These are phyloP conservation scores for Gremmenia infestans DNA, from an alignment of 2,329 filamentous ascomycete genomes.

Conservation along the genomic window DNA sequence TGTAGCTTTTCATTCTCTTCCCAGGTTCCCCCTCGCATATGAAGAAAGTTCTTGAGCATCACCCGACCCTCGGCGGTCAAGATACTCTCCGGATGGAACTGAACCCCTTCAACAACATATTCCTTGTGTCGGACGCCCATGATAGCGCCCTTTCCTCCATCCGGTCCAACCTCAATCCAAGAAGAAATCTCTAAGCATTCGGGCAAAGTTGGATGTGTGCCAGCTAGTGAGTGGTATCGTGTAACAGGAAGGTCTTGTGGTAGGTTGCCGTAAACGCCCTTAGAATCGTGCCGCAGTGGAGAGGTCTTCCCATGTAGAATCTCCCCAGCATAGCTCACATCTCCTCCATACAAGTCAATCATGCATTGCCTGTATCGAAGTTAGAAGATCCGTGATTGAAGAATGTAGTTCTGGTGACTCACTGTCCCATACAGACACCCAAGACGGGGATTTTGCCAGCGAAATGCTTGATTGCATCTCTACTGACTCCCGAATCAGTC, in stretches of 20 bases:
- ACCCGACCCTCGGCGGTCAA: constrained; percentile 79
- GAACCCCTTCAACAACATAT: constrained; percentile 87
- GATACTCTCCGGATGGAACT: constrained; percentile 98
- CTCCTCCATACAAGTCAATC: constrained; percentile 86
- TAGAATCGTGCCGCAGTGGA: constrained; percentile 78
- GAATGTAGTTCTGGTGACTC: constrained; percentile 36
- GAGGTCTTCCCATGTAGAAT: constrained; percentile 98
- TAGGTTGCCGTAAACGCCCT: constrained; percentile 85
- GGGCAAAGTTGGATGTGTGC: constrained; percentile 82
- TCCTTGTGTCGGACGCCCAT: constrained; percentile 96
- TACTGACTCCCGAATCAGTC: constrained; percentile 89
- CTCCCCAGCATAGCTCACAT: constrained; percentile 88
- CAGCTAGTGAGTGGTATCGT: constrained; percentile 92
- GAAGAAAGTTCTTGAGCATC: constrained; percentile 91
- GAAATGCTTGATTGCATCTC: constrained; percentile 86
- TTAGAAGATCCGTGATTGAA: constrained; percentile 6
- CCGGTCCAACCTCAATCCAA: constrained; percentile 72
- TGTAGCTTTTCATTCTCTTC: constrained; percentile 64
- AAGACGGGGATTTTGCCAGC: constrained; percentile 91
- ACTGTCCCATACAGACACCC: constrained; percentile 98
- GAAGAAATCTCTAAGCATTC: constrained; percentile 84
- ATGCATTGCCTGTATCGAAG: constrained; percentile 71
- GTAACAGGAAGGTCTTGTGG: constrained; percentile 81
- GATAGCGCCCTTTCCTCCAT: constrained; percentile 79
- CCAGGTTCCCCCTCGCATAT: constrained; percentile 88